These are phyloP conservation scores for Globisporangium iwayamae DNA, from an alignment of 352 stramenopile species.

Conservation along the genomic window DNA sequence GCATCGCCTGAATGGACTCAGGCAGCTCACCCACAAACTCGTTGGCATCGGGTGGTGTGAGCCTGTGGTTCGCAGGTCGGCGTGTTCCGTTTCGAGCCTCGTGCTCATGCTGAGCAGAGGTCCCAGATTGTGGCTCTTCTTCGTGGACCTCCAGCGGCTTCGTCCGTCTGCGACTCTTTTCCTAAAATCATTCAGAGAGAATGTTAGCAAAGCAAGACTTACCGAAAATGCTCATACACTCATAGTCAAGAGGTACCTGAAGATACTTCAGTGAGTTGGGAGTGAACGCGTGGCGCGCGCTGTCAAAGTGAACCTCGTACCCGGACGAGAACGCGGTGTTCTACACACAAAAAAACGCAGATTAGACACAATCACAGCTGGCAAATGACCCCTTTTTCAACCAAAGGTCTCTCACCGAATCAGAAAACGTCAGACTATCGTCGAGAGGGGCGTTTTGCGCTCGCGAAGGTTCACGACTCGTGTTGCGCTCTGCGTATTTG, in stretches of 20 bases:
- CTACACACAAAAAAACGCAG: conserved; percentile 15
- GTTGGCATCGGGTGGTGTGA: conserved; percentile 14
- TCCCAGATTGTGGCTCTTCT: conserved; percentile 6
- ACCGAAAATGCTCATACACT: neutral
- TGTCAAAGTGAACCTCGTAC: conserved; percentile 70
- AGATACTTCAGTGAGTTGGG: conserved; percentile 72
- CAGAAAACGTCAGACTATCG: conserved; percentile 25
- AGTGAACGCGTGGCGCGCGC: conserved; percentile 39
- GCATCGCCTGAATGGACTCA: conserved; percentile 33
- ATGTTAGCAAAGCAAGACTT: neutral
- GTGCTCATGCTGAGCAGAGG: conserved; percentile 6
- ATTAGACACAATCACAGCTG: neutral
- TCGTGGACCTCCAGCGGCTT: conserved; percentile 4
- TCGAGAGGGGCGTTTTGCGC: conserved; percentile 5
- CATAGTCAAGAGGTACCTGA: conserved; percentile 30
- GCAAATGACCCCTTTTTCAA: neutral
- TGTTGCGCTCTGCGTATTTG: neutral
- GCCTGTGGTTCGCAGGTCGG: conserved; percentile 6
- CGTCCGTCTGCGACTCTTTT: conserved; percentile 9
- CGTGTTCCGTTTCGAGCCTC: conserved; percentile 13
- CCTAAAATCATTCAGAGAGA: neutral
- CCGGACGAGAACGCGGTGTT: conserved; percentile 59
- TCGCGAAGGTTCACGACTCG: neutral
- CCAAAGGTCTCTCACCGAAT: conserved; percentile 19
- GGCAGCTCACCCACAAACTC: conserved; percentile 23